phyloP scores from a whole-genome alignment of 371 early-diverging fungal species.

The Apophysomyces elegans region DNA sequence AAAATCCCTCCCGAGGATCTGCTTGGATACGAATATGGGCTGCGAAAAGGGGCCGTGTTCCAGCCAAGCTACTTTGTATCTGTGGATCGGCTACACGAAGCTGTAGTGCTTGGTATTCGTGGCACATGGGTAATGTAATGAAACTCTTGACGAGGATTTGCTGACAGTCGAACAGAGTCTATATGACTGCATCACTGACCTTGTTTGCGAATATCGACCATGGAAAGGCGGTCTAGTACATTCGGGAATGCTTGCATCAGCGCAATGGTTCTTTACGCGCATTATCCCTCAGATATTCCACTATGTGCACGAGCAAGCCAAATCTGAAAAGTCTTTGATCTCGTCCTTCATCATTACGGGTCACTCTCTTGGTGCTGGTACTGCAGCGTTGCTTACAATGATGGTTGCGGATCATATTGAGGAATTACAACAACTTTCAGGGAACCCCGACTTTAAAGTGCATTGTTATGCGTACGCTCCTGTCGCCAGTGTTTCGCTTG shows the following conservation, averaged over 20 bases:
- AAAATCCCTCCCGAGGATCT: slow-evolving; percentile 69
- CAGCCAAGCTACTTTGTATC: slow-evolving; percentile 80
- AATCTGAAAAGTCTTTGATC: slow-evolving; percentile 25
- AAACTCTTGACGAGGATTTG: not conserved
- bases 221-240: slow-evolving; percentile 89
- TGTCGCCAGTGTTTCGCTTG: slow-evolving; percentile 71
- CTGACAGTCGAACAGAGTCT: slow-evolving; percentile 50
- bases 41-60: slow-evolving; percentile 66
- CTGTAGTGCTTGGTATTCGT: slow-evolving; percentile 78
- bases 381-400: slow-evolving; percentile 79
- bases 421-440: slow-evolving; percentile 51
- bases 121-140: slow-evolving; percentile 72
- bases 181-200: slow-evolving; percentile 81
- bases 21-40: slow-evolving; percentile 74
- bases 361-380: slow-evolving; percentile 83
- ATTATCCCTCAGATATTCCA: slow-evolving; percentile 68
- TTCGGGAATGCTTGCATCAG: slow-evolving; percentile 80
- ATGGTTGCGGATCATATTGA: slow-evolving; percentile 74
- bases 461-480: slow-evolving; percentile 58
- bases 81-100: slow-evolving; percentile 63
- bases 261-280: slow-evolving; percentile 75
- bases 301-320: slow-evolving; percentile 35
- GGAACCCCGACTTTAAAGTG: slow-evolving; percentile 47
- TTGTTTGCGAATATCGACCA: slow-evolving; percentile 81
- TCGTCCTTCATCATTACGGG: slow-evolving; percentile 55